Evolutionary conservation across 176 grass and related monocot genomes (phyloP).

Genomic region (Triticum aestivum): IWGSC_CS_RefSeq_v2.1 NC_057795.1:595237021-595237520

Average conservation of each 20-base stretch:
- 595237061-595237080: background rate
- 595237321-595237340: background rate
- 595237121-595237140: background rate
- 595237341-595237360: too few relatives aligned
- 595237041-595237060: background rate
- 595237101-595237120: background rate
- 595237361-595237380: background rate
- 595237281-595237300: constrained; percentile 3
- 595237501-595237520: background rate
- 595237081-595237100: background rate
- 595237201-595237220: background rate
- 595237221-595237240: background rate
- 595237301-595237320: constrained; percentile 42
- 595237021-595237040: background rate
- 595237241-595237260: background rate
- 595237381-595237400: background rate
- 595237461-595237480: background rate
- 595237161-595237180: background rate
- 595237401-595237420: constrained; percentile 1
- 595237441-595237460: background rate
- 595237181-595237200: background rate
- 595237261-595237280: constrained; percentile 65
- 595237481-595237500: background rate
- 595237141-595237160: background rate
- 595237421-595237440: background rate